A percentile compares a stretch with the other conserved stretches of the same genome.
Evolutionary conservation across 192 early-diverging fungal genomes (phyloP).

Genomic region (Linnemannia zychae): DNA sequence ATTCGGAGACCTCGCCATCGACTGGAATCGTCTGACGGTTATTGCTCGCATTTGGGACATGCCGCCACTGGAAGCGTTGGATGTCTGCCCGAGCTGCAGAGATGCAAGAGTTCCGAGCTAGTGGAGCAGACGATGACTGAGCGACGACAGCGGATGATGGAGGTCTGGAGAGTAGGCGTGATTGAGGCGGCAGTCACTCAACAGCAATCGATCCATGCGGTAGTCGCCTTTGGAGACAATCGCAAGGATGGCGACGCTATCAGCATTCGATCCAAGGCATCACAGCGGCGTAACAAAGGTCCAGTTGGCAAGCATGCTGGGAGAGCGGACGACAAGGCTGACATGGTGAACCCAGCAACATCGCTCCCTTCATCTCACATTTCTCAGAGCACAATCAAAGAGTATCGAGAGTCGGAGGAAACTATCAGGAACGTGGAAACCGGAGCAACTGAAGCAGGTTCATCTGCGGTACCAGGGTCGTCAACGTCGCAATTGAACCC

Average conservation of each 20-base stretch:
- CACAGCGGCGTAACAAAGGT: slow-evolving; percentile 17
- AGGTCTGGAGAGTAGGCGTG: slow-evolving; percentile 58
- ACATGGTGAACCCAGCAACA: not conserved
- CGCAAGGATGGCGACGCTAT: slow-evolving; percentile 37
- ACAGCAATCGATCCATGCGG: slow-evolving; percentile 49
- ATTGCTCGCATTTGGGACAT: slow-evolving; percentile 28
- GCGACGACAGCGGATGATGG: slow-evolving; percentile 57
- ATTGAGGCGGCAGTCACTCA: slow-evolving; percentile 50
- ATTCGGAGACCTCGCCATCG: slow-evolving; percentile 15
- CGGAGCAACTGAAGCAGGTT: not conserved
- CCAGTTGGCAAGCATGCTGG: slow-evolving; percentile 5
- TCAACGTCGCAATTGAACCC: not conserved
- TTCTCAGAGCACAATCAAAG: slow-evolving; percentile 6
- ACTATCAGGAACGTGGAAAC: not conserved
- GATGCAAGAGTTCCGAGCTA: slow-evolving; percentile 46
- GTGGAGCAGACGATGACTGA: slow-evolving; percentile 45
- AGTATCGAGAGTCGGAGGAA: slow-evolving; percentile 1
- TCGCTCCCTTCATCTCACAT: not conserved
- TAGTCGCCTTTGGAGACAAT: slow-evolving; percentile 25
- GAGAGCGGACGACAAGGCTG: slow-evolving; percentile 1
- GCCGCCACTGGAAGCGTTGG: slow-evolving; percentile 18
- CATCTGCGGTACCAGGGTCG: not conserved
- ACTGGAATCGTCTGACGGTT: slow-evolving; percentile 19
- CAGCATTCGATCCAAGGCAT: slow-evolving; percentile 40
- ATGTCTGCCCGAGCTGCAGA: slow-evolving; percentile 27